These are phyloP conservation scores for Paspalum vaginatum DNA, from an alignment of 176 grass and related monocot genomes.

Conservation along the genomic window DNA sequence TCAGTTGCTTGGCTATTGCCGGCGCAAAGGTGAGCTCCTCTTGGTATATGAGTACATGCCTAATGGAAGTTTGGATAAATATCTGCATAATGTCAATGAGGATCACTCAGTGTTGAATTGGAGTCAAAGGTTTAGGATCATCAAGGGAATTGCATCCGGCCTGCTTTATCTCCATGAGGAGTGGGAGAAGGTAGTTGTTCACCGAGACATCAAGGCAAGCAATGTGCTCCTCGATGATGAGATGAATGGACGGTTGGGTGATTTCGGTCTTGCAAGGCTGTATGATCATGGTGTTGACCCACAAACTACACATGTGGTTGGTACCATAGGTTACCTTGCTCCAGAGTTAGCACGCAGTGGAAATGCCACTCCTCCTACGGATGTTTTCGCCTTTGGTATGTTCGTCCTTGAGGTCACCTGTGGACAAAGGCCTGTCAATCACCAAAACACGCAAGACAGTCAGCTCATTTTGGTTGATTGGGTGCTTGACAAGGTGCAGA, in stretches of 20 bases:
- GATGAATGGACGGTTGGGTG: background rate
- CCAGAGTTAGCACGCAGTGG: conserved; percentile 16
- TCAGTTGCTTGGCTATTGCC: background rate
- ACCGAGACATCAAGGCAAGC: conserved; percentile 2
- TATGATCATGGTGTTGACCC: background rate
- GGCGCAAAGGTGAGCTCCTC: background rate
- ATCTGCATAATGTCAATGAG: conserved; percentile 1
- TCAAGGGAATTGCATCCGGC: conserved; percentile 18
- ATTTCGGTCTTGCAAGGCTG: background rate
- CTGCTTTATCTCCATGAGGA: conserved; percentile 25
- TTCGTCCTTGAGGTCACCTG: conserved; percentile 31
- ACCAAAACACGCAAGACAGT: background rate
- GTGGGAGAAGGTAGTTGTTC: conserved; percentile 29
- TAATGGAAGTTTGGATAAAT: background rate
- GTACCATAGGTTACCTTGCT: conserved; percentile 32
- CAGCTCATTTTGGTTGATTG: conserved; percentile 24
- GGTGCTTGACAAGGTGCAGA: background rate
- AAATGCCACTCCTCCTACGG: conserved; percentile 6
- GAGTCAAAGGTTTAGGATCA: conserved; percentile 25
- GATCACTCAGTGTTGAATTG: background rate
- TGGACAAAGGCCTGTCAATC: conserved; percentile 14
- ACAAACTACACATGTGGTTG: conserved; percentile 23
- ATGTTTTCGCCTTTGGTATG: conserved; percentile 4
- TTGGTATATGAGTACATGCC: background rate
- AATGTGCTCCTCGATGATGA: background rate